Evolutionary conservation across 352 stramenopile genomes (phyloP), one percentile per base, ranked within the genome.

Genomic region (Pilasporangium apinafurcum): DNA sequence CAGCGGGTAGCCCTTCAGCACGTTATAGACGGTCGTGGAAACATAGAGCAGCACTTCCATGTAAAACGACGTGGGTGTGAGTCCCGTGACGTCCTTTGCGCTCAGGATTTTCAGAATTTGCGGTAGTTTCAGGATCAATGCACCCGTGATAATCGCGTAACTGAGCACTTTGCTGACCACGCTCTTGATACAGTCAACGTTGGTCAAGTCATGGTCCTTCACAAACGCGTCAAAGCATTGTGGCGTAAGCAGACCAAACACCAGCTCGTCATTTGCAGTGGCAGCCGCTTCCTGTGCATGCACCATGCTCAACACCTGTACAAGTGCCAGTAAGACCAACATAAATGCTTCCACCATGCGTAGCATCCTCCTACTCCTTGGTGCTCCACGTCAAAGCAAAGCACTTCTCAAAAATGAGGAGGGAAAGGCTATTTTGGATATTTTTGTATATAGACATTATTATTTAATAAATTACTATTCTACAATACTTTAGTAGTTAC

Each of bases 21-120:
- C 18, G 42, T 95, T 95, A 75, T 95, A 95, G 26, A 83, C 60
- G 24, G 83, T 83, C 43, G 63, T 76, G 20, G 79, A 89, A 31
- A 87, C 52, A 56, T 88, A 95, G 14, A 91, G 70, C 40, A 92
- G 58, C 24, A 83, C 78, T 31, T 95, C 83, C 65, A 95, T 83
- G 72, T 95, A 95, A 59, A 95, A 95, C 24, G 78, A 87, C 26
- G 77, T 65, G 7, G 82, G 81, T 20, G 77, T 95, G 41, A 95
- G 66, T 0, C 83, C 83, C 34, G 81, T 92, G 34, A 93, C 83
- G 39, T 91, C 77, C 41, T 75, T 84, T 17, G 77, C 83, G 6
- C 53, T 42, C 20, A 93, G 16, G 45, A 95, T 93, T 68, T 95
- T 95, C 44, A 95, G 59, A 59, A 95, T 95, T 53, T 95, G 83